Percentiles rank a stretch among this genome's conserved stretches.
phyloP scores from a whole-genome alignment of 139 green algal species.

The Auxenochlorella pyrenoidosa region DNA sequence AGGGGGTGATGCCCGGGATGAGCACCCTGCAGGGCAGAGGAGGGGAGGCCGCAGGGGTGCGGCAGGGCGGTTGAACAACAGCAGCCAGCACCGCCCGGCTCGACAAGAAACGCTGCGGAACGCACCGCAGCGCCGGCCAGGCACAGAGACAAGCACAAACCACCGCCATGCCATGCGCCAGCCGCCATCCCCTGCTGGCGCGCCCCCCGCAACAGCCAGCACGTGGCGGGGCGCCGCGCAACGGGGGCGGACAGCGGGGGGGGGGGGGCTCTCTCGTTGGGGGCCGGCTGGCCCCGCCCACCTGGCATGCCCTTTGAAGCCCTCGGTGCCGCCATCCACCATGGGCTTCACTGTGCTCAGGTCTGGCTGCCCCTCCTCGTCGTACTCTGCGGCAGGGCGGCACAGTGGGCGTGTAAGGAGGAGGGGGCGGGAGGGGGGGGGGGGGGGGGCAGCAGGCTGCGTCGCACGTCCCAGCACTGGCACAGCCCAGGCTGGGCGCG shows the following conservation, averaged over 20 bases:
- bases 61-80: no score
- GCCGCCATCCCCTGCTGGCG: background rate
- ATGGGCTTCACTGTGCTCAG: slow-evolving; percentile 93
- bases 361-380: slow-evolving; percentile 85
- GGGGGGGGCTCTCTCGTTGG: no score
- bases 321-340: slow-evolving; percentile 98
- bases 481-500: no score
- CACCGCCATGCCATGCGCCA: background rate
- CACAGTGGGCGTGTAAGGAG: background rate
- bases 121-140: no score
- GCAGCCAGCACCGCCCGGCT: no score
- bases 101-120: no score
- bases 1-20: slow-evolving; percentile 94
- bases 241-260: background rate
- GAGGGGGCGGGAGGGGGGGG: no score
- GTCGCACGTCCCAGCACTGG: no score
- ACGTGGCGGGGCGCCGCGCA: background rate
- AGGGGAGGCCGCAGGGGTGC: no score
- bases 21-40: slow-evolving; percentile 80
- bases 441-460: no score
- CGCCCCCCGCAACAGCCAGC: background rate
- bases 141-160: no score
- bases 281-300: background rate
- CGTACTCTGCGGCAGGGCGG: slow-evolving; percentile 75
- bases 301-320: slow-evolving; percentile 96